Evolutionary conservation across 768 basidiomycete genomes (phyloP).

Genomic region (Fomitopsis serialis): DNA sequence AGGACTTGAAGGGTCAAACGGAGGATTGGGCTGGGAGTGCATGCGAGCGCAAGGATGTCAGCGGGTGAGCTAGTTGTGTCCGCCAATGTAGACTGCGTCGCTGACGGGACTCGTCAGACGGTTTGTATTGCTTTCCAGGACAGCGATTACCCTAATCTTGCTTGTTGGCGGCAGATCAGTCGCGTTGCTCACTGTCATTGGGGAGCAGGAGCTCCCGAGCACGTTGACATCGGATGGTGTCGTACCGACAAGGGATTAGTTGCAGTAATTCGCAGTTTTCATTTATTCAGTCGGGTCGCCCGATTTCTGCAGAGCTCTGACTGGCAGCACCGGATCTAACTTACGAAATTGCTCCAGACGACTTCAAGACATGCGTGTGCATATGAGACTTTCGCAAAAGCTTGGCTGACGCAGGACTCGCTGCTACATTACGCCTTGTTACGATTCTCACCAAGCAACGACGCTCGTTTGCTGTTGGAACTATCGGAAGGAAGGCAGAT

Average conservation of each 20-base stretch:
- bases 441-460: no score
- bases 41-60: slow-evolving; percentile 77
- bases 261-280: no score
- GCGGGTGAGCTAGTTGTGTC: slow-evolving; percentile 49
- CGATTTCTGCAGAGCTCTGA: no score
- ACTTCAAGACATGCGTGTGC: no score
- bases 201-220: slow-evolving; percentile 62
- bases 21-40: slow-evolving; percentile 69
- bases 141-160: slow-evolving; percentile 56
- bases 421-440: no score
- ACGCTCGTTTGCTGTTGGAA: no score
- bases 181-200: slow-evolving; percentile 58
- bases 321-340: no score
- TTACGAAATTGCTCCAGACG: no score
- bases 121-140: slow-evolving; percentile 71
- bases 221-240: slow-evolving; percentile 52
- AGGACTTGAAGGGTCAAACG: slow-evolving; percentile 47
- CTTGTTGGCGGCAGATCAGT: slow-evolving; percentile 66
- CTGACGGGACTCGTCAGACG: slow-evolving; percentile 38
- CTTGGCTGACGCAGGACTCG: no score
- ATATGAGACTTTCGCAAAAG: no score
- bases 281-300: no score
- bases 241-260: slow-evolving; percentile 1
- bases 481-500: no score
- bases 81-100: background rate